Base-by-base conservation (phyloP, 2,329 filamentous ascomycete species). In the Aureobasidium lini region DNA sequence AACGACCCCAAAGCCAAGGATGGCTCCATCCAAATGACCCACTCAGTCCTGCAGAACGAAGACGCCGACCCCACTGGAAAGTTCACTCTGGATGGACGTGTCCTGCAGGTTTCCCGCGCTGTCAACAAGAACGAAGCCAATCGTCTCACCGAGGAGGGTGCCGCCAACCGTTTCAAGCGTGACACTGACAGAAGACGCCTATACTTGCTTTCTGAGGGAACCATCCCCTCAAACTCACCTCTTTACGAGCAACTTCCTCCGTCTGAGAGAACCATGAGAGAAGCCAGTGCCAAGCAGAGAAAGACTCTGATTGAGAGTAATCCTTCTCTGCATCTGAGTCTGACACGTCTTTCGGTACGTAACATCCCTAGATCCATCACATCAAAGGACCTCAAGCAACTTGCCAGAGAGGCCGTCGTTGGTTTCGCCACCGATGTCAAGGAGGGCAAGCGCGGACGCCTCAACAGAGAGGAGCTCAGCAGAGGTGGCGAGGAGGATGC, bases 381-480 rank as follows among this genome's bases (percentile, higher is more conserved):
- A 28, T 89, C 89, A 28, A 97, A 95, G 73, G 89, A 90, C 57
- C 81, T 99, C 53, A 99, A 99, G 72, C 87, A 89, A 43, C 82
- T 99, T 47, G 94, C 94, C 10, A 85, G 94, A 64, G 84, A 94
- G 72, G 94, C 90, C n/a, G 84, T 96, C 11, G 94, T 97, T 50
- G 92, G 90, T 0, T 99, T 99, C 68, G 92, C 94, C 42, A 88
- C 81, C 62, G 94, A 99, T 67, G 90, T 93, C 64, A 95, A 92
- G 71, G 81, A 80, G 31, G 90, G 89, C 13, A 81, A 80, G 37
- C 87, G 94, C 31, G 77, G 87, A 63, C 87, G 86, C 18, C 79
- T 99, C 3, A 94, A 89, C n/a, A 91, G 89, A 69, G 94, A 99
- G 68, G 95, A 99, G 72, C 81, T 89, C 57, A 78, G 83, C 15